Percentiles rank a stretch among this genome's conserved stretches.
Conservation (phyloP, 192 early-diverging fungal genomes). For the Glomus cerebriforme region DNA sequence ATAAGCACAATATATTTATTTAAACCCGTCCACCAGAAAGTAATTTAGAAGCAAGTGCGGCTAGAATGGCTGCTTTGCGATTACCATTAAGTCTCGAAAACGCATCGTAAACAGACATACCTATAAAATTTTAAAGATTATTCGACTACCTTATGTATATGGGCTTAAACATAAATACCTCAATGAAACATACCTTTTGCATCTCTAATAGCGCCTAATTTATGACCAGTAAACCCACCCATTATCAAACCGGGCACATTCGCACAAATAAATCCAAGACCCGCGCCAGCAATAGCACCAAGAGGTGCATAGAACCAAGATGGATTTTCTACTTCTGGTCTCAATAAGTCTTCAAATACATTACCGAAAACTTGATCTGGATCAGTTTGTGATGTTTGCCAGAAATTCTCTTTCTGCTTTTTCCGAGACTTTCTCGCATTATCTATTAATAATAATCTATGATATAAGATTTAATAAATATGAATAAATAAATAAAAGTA, state of each 20-base stretch:
- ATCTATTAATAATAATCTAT: background rate
- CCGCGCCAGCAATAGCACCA: slow-evolving; percentile 68
- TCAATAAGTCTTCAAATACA: slow-evolving; percentile 83
- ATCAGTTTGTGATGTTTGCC: slow-evolving; percentile 44
- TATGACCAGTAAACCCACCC: slow-evolving; percentile 48
- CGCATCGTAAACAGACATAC: slow-evolving; percentile 59
- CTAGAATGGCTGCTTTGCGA: slow-evolving; percentile 59
- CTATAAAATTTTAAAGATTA: slow-evolving; percentile 26
- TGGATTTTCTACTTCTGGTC: slow-evolving; percentile 65
- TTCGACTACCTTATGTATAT: background rate
- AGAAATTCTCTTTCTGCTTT: slow-evolving; percentile 15
- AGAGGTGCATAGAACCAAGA: slow-evolving; percentile 65
- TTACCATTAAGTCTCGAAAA: slow-evolving; percentile 59
- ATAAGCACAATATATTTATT: background rate
- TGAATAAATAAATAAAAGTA: background rate
- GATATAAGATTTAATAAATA: background rate
- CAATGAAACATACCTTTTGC: slow-evolving; percentile 26
- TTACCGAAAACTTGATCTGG: slow-evolving; percentile 70
- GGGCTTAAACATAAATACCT: too few relatives aligned
- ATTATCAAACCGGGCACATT: slow-evolving; percentile 63
- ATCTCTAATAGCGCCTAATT: slow-evolving; percentile 43
- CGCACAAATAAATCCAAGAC: slow-evolving; percentile 71
- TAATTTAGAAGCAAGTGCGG: slow-evolving; percentile 48
- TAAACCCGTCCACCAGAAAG: slow-evolving; percentile 4
- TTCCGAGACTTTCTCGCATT: slow-evolving; percentile 4